phyloP scores from a whole-genome alignment of 2,329 filamentous ascomycete genomes.

The Diaporthe longicolla region DNA sequence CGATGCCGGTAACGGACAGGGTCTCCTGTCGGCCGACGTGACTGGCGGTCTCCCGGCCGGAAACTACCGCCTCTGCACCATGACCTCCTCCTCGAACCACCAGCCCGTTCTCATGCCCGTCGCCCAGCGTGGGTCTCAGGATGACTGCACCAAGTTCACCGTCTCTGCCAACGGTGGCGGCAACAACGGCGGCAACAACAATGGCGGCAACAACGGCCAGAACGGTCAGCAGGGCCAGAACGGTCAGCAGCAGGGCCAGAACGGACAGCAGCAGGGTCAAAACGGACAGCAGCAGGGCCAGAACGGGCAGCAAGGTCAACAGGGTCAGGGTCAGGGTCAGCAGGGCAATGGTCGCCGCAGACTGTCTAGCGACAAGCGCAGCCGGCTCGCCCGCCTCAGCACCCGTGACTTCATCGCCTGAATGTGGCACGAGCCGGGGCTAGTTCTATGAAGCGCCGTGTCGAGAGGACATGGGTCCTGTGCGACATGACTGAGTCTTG shows the following conservation, averaged over 20 bases:
- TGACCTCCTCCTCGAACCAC: slow-evolving; percentile 55
- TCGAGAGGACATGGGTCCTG: slow-evolving; percentile 7
- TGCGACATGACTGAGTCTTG: slow-evolving; percentile 17
- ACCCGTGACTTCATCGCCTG: slow-evolving; percentile 38
- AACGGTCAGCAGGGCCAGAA: not conserved
- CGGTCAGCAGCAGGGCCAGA: slow-evolving; percentile 33
- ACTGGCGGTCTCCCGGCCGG: slow-evolving; percentile 54
- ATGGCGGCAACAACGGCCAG: slow-evolving; percentile 36
- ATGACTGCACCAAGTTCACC: slow-evolving; percentile 57
- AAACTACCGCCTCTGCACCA: slow-evolving; percentile 56
- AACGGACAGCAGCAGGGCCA: not conserved
- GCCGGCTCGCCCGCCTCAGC: slow-evolving; percentile 20
- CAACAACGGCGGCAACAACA: slow-evolving; percentile 44
- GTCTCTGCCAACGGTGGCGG: slow-evolving; percentile 44
- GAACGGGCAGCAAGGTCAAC: not conserved
- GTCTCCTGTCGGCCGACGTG: slow-evolving; percentile 51
- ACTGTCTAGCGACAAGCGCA: slow-evolving; percentile 28
- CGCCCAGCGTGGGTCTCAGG: slow-evolving; percentile 57
- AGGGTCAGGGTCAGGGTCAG: not conserved
- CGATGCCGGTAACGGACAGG: slow-evolving; percentile 51
- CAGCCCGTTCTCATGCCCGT: slow-evolving; percentile 56
- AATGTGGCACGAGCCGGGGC: not conserved
- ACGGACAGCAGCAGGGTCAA: slow-evolving; percentile 2
- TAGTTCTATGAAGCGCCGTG: slow-evolving; percentile 26
- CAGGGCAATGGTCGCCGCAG: not conserved